These are phyloP conservation scores for Pichia manshurica DNA, from an alignment of 805 yeast species.

Conservation along the genomic window DNA sequence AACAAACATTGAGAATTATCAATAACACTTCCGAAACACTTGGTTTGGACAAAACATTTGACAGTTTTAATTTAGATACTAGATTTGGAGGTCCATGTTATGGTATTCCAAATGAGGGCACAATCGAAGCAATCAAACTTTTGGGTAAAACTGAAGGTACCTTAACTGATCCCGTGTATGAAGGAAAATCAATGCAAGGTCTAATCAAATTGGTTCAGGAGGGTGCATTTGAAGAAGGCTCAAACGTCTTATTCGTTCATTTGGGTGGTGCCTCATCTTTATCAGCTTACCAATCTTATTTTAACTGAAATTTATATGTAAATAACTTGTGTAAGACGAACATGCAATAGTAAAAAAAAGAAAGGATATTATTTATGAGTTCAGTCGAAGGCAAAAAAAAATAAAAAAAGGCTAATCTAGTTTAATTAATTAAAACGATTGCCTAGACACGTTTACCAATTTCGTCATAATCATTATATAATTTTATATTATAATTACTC, in stretches of 20 bases:
- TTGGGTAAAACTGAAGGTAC: conserved; percentile 33
- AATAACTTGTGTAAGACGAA: neutral
- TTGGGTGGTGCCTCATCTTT: conserved; percentile 32
- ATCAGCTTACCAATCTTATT: conserved; percentile 27
- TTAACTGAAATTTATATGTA: conserved; percentile 11
- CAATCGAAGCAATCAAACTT: conserved; percentile 33
- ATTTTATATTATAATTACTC: too few species aligned
- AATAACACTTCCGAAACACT: conserved; percentile 30
- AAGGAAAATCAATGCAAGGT: conserved; percentile 34
- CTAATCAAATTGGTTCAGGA: conserved; percentile 25
- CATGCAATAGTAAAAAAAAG: too few species aligned
- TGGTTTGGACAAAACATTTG: conserved; percentile 25
- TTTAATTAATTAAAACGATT: too few species aligned
- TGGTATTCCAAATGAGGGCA: conserved; percentile 34
- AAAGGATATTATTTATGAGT: too few species aligned
- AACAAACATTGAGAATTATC: conserved; percentile 31
- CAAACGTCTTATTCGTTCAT: conserved; percentile 29
- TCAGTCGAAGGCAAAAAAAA: too few species aligned
- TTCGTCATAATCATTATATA: too few species aligned
- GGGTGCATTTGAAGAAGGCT: conserved; percentile 25
- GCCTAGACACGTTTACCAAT: too few species aligned
- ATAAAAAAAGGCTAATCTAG: too few species aligned
- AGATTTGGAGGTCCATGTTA: conserved; percentile 32
- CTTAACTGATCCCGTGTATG: conserved; percentile 34
- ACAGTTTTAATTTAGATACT: conserved; percentile 27